phyloP scores from a whole-genome alignment of 2,329 filamentous ascomycete species.

The Bipolaris bicolor region DNA sequence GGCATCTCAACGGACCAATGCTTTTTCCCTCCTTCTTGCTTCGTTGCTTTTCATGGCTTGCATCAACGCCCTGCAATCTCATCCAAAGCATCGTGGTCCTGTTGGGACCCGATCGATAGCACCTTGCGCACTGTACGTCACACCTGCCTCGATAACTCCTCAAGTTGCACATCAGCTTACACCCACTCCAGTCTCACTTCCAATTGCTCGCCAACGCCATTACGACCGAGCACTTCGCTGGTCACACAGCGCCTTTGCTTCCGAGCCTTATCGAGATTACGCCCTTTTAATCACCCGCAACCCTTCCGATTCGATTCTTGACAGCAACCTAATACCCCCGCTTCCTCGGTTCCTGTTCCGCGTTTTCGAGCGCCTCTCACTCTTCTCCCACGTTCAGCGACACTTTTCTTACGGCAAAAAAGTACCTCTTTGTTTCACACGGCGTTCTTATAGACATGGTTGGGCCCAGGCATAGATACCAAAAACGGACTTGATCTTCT shows the following conservation, averaged over 20 bases:
- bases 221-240: conserved; percentile 20
- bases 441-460: conserved; percentile 51
- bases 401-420: conserved; percentile 47
- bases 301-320: conserved; percentile 34
- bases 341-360: conserved; percentile 29
- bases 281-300: conserved; percentile 47
- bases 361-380: conserved; percentile 36
- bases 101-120: conserved; percentile 44
- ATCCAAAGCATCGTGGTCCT: conserved; percentile 17
- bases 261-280: conserved; percentile 36
- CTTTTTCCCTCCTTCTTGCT: too few relatives aligned
- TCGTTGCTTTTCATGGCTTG: neutral
- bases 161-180: neutral
- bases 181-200: neutral
- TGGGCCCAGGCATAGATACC: conserved; percentile 51
- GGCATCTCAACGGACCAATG: conserved; percentile 14
- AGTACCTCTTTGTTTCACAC: conserved; percentile 32
- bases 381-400: conserved; percentile 41
- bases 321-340: conserved; percentile 49
- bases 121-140: conserved; percentile 44
- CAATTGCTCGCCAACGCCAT: conserved; percentile 5
- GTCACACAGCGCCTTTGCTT: conserved; percentile 27
- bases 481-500: conserved; percentile 44
- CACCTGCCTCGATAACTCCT: conserved; percentile 8
- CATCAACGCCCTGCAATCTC: neutral